phyloP scores from a whole-genome alignment of 257 asterid species.

The Solanum medicagineum region DNA sequence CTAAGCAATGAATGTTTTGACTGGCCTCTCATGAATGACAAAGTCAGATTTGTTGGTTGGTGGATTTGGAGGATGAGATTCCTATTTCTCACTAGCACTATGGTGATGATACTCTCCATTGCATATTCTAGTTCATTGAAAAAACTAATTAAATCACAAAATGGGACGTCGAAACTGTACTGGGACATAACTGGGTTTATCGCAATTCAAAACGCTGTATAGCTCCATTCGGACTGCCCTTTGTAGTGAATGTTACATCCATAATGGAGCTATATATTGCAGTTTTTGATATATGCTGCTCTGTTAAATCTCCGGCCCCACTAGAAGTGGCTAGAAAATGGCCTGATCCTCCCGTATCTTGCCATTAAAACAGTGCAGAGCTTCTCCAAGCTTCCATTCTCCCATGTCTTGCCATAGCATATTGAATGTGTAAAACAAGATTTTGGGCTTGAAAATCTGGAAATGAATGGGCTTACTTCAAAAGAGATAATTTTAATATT shows the following conservation, averaged over 20 bases:
- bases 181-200: not conserved
- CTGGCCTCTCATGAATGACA: not conserved
- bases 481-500: not conserved
- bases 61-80: not conserved
- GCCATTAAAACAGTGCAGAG: not conserved
- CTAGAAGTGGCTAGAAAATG: not conserved
- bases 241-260: not conserved
- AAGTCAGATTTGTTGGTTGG: not conserved
- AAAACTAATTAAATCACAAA: not conserved
- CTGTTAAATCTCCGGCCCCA: not conserved
- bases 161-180: not conserved
- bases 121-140: not conserved
- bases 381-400: not conserved
- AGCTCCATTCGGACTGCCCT: not conserved
- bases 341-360: not conserved
- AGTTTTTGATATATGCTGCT: not conserved
- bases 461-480: not conserved
- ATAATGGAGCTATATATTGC: not conserved
- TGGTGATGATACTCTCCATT: not conserved
- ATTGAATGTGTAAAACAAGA: not conserved
- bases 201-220: not conserved
- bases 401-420: not conserved
- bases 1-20: not conserved
- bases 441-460: not conserved
- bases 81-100: not conserved